A percentile compares a stretch with the other conserved stretches of the same genome.
These are phyloP conservation scores for Discostella stelligera DNA, from an alignment of 352 stramenopile species.

Conservation along the genomic window DNA sequence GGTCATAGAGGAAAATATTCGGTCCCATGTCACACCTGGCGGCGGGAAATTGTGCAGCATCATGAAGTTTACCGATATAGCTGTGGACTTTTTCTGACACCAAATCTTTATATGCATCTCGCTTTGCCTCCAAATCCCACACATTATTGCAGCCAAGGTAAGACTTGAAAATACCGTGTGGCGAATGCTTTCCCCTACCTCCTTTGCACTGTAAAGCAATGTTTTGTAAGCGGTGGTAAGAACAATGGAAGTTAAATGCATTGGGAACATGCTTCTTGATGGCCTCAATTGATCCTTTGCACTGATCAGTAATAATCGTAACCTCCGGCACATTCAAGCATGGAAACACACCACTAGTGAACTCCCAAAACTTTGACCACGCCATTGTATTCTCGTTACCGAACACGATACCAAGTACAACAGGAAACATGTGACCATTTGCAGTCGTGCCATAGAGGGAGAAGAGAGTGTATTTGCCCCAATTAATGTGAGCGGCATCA, in stretches of 20 bases:
- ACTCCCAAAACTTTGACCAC: constrained; percentile 1
- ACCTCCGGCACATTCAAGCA: neutral
- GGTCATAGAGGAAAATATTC: constrained; percentile 6
- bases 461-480: neutral
- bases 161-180: neutral
- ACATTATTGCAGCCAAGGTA: neutral
- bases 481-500: neutral
- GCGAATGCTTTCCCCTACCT: neutral
- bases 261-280: neutral
- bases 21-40: neutral
- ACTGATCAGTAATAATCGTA: constrained; percentile 1
- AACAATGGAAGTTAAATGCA: constrained; percentile 6
- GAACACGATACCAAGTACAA: constrained; percentile 3
- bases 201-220: neutral
- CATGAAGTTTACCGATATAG: neutral
- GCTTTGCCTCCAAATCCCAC: neutral
- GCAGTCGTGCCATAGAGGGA: neutral
- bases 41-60: neutral
- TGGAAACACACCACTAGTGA: neutral
- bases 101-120: neutral
- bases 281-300: neutral
- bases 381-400: too few relatives aligned
- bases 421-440: constrained; percentile 6
- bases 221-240: neutral
- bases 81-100: neutral